These are phyloP conservation scores for Lactarius sp. DNA, from an alignment of 768 basidiomycete genomes.

Conservation along the genomic window DNA sequence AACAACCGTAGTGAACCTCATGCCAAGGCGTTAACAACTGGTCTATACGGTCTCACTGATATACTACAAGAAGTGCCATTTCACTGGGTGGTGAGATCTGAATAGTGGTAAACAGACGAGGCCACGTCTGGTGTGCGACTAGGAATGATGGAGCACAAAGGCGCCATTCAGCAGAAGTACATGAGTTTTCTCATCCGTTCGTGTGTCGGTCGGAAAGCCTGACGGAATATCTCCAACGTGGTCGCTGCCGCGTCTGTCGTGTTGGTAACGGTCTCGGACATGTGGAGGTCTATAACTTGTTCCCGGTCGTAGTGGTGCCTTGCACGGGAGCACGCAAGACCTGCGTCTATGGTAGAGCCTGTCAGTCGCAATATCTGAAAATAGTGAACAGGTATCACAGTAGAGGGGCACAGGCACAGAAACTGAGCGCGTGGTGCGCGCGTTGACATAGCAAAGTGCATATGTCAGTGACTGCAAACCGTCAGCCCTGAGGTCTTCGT, in stretches of 20 bases:
- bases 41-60: neutral
- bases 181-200: conserved; percentile 38
- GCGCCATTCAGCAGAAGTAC: conserved; percentile 34
- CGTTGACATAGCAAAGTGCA: conserved; percentile 75
- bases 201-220: conserved; percentile 54
- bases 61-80: neutral
- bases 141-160: neutral
- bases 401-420: conserved; percentile 81
- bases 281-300: too few relatives aligned
- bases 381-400: conserved; percentile 43
- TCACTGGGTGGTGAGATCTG: neutral
- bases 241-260: too few relatives aligned
- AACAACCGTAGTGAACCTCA: neutral
- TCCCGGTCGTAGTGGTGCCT: conserved; percentile 74
- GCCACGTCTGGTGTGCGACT: neutral
- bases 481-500: conserved; percentile 45
- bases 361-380: neutral
- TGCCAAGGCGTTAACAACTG: too few relatives aligned
- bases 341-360: conserved; percentile 48
- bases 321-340: conserved; percentile 68
- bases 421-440: conserved; percentile 72
- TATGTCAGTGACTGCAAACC: conserved; percentile 67
- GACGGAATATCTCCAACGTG: conserved; percentile 29
- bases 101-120: neutral
- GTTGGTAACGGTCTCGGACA: too few relatives aligned